A percentile compares a stretch with the other conserved stretches of the same genome.
phyloP scores from a whole-genome alignment of 1,284 basidiomycete species.

The Vanrija humicola region DNA sequence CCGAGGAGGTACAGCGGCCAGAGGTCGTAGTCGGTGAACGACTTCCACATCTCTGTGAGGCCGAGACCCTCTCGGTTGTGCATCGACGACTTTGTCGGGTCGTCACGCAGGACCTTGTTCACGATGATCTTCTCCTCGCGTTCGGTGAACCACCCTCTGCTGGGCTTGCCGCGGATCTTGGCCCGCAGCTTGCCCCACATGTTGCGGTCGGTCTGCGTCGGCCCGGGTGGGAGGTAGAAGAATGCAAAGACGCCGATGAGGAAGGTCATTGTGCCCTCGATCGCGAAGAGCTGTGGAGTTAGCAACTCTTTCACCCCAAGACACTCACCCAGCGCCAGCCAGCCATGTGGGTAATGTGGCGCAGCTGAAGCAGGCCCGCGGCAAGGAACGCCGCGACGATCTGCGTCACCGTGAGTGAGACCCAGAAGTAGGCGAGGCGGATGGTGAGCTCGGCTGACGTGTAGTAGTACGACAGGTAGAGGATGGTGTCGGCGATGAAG shows the following conservation, averaged over 20 bases:
- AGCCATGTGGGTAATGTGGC: constrained; percentile 30
- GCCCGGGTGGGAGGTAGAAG: constrained; percentile 42
- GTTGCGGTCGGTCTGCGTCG: constrained; percentile 38
- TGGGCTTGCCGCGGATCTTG: constrained; percentile 20
- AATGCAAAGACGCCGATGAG: constrained; percentile 39
- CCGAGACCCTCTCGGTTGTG: constrained; percentile 50
- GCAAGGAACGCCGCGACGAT: constrained; percentile 39
- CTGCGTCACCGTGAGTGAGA: constrained; percentile 26
- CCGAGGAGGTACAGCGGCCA: constrained; percentile 49
- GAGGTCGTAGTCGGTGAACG: constrained; percentile 47
- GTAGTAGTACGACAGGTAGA: constrained; percentile 50
- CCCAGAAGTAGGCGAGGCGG: constrained; percentile 48
- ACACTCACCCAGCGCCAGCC: constrained; percentile 45
- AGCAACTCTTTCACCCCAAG: constrained; percentile 7
- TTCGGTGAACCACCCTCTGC: constrained; percentile 48
- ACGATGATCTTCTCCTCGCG: constrained; percentile 51
- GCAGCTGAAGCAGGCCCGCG: constrained; percentile 40
- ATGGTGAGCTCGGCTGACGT: constrained; percentile 39
- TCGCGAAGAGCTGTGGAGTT: constrained; percentile 21
- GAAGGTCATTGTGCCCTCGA: constrained; percentile 39
- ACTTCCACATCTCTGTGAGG: constrained; percentile 25
- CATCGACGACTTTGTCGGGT: constrained; percentile 47
- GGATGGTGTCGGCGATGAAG: constrained; percentile 48
- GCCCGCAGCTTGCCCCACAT: constrained; percentile 19
- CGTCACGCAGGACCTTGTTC: constrained; percentile 51